Percentiles rank a stretch among this genome's conserved stretches.
Conservation (phyloP, 164 flowering plant genomes). For the Litsea cubeba region DNA sequence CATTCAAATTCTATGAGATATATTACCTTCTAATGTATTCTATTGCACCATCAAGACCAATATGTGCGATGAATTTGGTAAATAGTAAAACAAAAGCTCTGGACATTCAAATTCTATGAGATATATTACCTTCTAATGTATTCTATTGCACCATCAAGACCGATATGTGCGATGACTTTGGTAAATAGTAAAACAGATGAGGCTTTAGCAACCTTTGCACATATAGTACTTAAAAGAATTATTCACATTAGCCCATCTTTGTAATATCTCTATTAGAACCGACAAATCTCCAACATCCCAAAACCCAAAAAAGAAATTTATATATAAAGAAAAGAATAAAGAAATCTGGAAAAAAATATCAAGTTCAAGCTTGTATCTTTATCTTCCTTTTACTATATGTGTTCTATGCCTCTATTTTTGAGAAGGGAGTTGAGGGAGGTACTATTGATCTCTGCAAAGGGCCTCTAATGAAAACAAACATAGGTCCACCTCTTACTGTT, state of each 20-base stretch:
- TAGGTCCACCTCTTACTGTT: constrained; percentile 57
- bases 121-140: no score
- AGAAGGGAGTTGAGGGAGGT: constrained; percentile 94
- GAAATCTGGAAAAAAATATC: background rate
- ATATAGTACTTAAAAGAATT: no score
- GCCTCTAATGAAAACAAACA: constrained; percentile 81
- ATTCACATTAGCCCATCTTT: background rate
- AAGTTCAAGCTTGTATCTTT: background rate
- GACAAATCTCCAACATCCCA: background rate
- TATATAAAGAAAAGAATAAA: background rate
- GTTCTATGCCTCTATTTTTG: constrained; percentile 57
- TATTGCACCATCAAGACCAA: no score
- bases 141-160: no score
- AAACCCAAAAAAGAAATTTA: background rate
- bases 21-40: no score
- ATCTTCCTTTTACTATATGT: background rate
- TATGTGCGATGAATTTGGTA: no score
- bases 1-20: no score
- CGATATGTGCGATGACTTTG: no score
- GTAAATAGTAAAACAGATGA: no score
- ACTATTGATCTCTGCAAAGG: constrained; percentile 86
- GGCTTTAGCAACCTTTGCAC: no score
- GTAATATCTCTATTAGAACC: background rate
- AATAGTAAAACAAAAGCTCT: no score
- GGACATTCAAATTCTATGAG: no score